Evolutionary conservation across 345 rosid species (phyloP).

Genomic region (Xanthoceras sorbifolium): DNA sequence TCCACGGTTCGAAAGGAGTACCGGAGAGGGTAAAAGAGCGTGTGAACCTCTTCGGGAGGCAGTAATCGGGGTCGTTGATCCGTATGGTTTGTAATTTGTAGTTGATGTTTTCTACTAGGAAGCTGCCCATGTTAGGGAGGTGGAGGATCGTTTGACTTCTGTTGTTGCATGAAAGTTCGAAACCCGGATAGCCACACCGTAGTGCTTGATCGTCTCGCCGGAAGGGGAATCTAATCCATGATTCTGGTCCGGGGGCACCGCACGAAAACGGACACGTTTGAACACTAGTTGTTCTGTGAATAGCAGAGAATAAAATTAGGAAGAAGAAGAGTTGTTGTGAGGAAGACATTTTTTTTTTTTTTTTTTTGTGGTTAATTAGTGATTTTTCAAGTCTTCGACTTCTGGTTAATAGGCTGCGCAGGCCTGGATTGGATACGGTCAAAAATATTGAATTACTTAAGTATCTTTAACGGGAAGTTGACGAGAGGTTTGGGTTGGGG

Average conservation of each 20-base stretch:
- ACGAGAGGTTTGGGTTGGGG: no score
- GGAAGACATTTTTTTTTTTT: background rate
- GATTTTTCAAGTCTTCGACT: background rate
- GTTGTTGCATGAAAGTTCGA: conserved; percentile 42
- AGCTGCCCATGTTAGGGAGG: conserved; percentile 40
- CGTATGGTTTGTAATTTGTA: conserved; percentile 32
- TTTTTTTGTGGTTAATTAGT: background rate
- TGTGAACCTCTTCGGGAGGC: conserved; percentile 39
- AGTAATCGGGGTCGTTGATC: conserved; percentile 43
- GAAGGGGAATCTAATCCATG: conserved; percentile 47
- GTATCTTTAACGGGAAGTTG: background rate
- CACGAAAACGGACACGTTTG: conserved; percentile 22
- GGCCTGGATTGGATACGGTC: background rate
- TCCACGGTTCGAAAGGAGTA: conserved; percentile 21
- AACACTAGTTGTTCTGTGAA: background rate
- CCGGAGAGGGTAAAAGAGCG: conserved; percentile 26
- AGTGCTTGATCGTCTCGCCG: background rate
- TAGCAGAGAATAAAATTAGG: conserved; percentile 7
- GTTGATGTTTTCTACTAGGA: conserved; percentile 38
- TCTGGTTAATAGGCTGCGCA: background rate
- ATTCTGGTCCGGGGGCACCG: background rate
- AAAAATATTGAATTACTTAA: background rate
- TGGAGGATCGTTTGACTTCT: conserved; percentile 20
- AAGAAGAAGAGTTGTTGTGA: background rate
- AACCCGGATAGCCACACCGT: conserved; percentile 39